Evolutionary conservation across 768 basidiomycete genomes (phyloP).

Genomic region (Clavaria fumosa): DNA sequence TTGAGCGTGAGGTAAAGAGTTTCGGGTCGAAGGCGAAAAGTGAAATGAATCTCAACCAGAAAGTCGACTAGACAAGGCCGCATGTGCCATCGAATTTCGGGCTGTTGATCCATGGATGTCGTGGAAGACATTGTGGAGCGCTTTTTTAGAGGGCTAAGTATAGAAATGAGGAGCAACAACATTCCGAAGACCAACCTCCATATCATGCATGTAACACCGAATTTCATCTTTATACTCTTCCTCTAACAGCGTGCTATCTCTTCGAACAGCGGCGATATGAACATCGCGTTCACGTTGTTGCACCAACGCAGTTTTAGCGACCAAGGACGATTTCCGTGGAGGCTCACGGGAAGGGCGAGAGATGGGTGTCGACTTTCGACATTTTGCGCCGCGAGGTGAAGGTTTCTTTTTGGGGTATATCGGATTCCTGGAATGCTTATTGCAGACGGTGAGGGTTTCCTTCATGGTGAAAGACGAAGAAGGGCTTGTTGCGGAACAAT

Average conservation of each 20-base stretch:
- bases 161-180: conserved; percentile 3
- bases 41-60: conserved; percentile 96
- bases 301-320: conserved; percentile 40
- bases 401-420: conserved; percentile 79
- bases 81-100: conserved; percentile 99
- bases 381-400: conserved; percentile 63
- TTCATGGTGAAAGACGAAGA: conserved; percentile 45
- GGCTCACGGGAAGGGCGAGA: conserved; percentile 34
- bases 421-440: conserved; percentile 43
- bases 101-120: conserved; percentile 97
- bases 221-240: conserved; percentile 95
- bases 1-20: conserved; percentile 97
- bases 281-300: conserved; percentile 56
- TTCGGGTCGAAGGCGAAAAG: conserved; percentile 94
- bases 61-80: conserved; percentile 97
- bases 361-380: conserved; percentile 35
- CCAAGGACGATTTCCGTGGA: conserved; percentile 48
- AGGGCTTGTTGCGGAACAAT: conserved; percentile 26
- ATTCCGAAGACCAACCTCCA: conserved; percentile 66
- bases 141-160: conserved; percentile 25
- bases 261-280: conserved; percentile 51
- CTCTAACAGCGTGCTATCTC: conserved; percentile 70
- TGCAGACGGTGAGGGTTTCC: conserved; percentile 47
- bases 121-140: conserved; percentile 79
- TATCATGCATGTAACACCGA: conserved; percentile 85